Evolutionary conservation across 495 filamentous ascomycete genomes (phyloP).

Genomic region (Lasiosphaeria hispida): DNA sequence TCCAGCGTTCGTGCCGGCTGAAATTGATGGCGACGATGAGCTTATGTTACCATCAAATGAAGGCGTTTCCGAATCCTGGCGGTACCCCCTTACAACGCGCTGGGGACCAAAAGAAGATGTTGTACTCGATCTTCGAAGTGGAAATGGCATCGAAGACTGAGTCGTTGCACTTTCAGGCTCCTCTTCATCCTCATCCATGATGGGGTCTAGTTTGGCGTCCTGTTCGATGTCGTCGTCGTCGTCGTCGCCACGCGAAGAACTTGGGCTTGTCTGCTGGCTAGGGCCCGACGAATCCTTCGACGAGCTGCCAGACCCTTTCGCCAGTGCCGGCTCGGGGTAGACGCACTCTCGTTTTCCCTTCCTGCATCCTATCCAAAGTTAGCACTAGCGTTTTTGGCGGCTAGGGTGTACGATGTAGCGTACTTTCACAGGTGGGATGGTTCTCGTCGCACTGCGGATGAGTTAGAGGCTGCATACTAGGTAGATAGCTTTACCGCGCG

Average conservation of each 20-base stretch:
- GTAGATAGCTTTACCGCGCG: not conserved
- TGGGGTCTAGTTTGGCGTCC: conserved; percentile 54
- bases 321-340: conserved; percentile 68
- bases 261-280: conserved; percentile 51
- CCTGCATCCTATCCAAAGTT: conserved; percentile 60
- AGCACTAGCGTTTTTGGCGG: conserved; percentile 18
- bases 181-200: conserved; percentile 65
- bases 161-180: conserved; percentile 38
- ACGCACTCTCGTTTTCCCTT: conserved; percentile 83
- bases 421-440: conserved; percentile 84
- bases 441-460: conserved; percentile 71
- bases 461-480: conserved; percentile 10
- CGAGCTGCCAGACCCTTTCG: conserved; percentile 46
- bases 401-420: conserved; percentile 24
- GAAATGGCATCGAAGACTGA: conserved; percentile 35
- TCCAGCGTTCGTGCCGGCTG: conserved; percentile 36
- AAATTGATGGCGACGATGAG: conserved; percentile 50
- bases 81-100: conserved; percentile 24
- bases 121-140: conserved; percentile 44
- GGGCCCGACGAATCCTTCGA: conserved; percentile 46
- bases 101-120: conserved; percentile 38
- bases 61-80: conserved; percentile 51
- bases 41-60: conserved; percentile 49
- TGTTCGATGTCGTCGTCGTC: conserved; percentile 55
- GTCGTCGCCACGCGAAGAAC: conserved; percentile 52